phyloP scores from a whole-genome alignment of 306 rosid genomes.

The Quercus dentata region DNA sequence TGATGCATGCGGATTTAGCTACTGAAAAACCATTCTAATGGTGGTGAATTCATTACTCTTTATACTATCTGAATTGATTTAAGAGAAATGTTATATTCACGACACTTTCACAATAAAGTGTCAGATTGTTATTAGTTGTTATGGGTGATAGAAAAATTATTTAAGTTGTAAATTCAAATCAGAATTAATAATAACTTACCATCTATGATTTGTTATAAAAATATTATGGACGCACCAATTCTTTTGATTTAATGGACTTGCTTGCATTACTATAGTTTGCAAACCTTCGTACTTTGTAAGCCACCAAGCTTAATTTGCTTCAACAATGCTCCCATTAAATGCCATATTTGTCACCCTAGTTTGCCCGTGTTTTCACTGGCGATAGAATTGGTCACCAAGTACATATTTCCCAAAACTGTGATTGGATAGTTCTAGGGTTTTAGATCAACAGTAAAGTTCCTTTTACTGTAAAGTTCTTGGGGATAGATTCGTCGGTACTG shows the following conservation, averaged over 20 bases:
- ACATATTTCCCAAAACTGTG: neutral
- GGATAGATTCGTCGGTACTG: neutral
- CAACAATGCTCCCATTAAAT: neutral
- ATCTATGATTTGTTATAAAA: no score
- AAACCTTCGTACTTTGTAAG: neutral
- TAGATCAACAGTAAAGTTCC: neutral
- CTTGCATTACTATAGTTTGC: neutral
- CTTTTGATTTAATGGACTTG: neutral
- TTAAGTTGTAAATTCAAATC: no score
- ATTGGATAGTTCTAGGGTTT: neutral
- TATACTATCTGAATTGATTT: neutral
- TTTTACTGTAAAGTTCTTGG: neutral
- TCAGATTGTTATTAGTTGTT: no score
- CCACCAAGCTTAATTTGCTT: neutral
- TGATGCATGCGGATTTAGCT: neutral
- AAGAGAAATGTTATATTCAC: no score
- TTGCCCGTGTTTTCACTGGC: neutral
- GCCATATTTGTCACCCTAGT: no score
- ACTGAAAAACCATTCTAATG: no score
- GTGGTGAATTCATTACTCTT: neutral
- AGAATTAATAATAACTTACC: no score
- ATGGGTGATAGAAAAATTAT: rapidly evolving
- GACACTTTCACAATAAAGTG: no score
- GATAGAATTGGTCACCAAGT: neutral
- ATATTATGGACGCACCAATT: no score